Conservation (phyloP, 73 alveolate genomes). For the Durusdinium trenchii region DNA sequence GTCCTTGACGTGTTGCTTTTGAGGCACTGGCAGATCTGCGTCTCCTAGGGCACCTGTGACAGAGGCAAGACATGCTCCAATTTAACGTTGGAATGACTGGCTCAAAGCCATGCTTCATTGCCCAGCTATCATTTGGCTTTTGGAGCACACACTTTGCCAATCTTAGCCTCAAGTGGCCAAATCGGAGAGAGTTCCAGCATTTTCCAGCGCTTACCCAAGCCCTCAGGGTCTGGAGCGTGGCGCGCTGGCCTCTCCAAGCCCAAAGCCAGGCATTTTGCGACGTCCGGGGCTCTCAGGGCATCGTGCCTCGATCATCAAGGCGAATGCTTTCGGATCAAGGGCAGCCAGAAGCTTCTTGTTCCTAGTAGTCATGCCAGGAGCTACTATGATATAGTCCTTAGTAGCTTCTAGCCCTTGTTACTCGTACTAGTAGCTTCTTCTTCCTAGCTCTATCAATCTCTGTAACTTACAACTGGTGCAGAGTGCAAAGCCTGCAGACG, state of each 20-base stretch:
- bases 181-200: neutral
- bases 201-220: too few species aligned
- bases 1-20: neutral
- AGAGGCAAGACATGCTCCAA: neutral
- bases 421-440: too few species aligned
- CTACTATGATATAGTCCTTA: too few species aligned
- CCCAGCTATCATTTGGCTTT: neutral
- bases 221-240: neutral
- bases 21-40: constrained; percentile 13
- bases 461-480: too few species aligned
- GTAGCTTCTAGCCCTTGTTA: too few species aligned
- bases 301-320: too few species aligned
- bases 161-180: neutral
- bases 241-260: neutral
- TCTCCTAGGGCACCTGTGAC: constrained; percentile 1
- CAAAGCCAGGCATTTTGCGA: neutral
- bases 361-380: too few species aligned
- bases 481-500: too few species aligned
- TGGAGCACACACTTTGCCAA: too few species aligned
- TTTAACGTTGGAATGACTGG: neutral
- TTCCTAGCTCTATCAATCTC: too few species aligned
- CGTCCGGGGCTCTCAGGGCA: neutral
- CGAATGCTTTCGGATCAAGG: too few species aligned
- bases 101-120: neutral
- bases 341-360: too few species aligned